Conservation (phyloP, 345 rosid genomes). For the Camelina sativa region DNA sequence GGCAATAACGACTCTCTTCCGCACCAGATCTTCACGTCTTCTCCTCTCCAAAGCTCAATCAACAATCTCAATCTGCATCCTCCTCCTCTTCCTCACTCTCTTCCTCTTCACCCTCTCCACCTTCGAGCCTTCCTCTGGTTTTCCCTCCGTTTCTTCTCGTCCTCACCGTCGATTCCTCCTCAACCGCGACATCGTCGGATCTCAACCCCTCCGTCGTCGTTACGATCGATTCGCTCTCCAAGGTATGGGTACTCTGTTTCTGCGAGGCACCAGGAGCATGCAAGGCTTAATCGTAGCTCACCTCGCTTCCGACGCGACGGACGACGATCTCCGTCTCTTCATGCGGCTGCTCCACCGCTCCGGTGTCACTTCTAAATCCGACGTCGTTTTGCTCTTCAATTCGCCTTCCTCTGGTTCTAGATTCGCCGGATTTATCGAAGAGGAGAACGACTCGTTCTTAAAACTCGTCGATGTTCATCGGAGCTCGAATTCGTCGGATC, state of each 20-base stretch:
- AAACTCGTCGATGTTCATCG: conserved; percentile 52
- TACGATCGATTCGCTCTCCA: conserved; percentile 33
- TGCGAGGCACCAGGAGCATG: conserved; percentile 44
- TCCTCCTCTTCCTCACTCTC: conserved; percentile 70
- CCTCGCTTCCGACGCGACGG: conserved; percentile 56
- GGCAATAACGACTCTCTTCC: conserved; percentile 46
- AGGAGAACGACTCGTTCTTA: conserved; percentile 73
- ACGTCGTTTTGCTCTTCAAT: conserved; percentile 57
- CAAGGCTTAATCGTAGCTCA: conserved; percentile 60
- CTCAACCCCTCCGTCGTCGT: not conserved
- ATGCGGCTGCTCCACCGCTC: conserved; percentile 67
- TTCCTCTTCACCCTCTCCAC: conserved; percentile 90
- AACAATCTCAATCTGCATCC: conserved; percentile 78
- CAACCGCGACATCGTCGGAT: conserved; percentile 30
- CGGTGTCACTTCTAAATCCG: conserved; percentile 68
- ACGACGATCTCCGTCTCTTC: conserved; percentile 64
- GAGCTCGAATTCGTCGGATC: conserved; percentile 41
- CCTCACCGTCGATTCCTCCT: conserved; percentile 46
- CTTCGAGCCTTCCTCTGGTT: conserved; percentile 61
- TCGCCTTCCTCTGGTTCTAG: conserved; percentile 44
- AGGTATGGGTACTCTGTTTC: conserved; percentile 46
- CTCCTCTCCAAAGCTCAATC: conserved; percentile 75
- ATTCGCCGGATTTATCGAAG: conserved; percentile 50
- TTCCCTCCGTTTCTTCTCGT: conserved; percentile 36
- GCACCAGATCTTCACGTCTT: conserved; percentile 47